Percentiles rank a stretch among this genome's conserved stretches.
These are phyloP conservation scores for Prunus davidiana DNA, from an alignment of 306 rosid species.

Conservation along the genomic window DNA sequence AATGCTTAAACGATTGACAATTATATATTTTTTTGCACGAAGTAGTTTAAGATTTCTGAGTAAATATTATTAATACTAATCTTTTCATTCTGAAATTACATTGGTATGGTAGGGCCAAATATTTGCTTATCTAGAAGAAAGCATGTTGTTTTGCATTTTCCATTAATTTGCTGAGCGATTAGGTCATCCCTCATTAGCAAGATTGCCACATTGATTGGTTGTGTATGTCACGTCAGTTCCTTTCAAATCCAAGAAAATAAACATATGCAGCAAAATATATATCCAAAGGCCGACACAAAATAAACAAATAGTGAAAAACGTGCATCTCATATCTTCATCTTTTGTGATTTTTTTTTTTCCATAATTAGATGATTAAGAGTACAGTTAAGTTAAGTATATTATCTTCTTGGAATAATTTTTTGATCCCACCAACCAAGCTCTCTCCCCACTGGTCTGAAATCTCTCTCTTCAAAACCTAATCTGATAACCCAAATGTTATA, in stretches of 20 bases:
- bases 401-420: conserved; percentile 21
- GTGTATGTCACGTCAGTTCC: conserved; percentile 26
- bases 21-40: too few species aligned
- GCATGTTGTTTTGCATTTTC: background rate
- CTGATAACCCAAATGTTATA: conserved; percentile 1
- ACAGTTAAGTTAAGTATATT: conserved; percentile 13
- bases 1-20: too few species aligned
- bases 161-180: background rate
- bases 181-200: background rate
- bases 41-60: too few species aligned
- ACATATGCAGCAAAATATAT: background rate
- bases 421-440: conserved; percentile 21
- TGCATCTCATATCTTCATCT: conserved; percentile 17
- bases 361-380: background rate
- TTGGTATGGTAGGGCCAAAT: background rate
- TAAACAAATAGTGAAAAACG: conserved; percentile 11
- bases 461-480: conserved; percentile 24
- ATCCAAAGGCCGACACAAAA: background rate
- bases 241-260: conserved; percentile 29
- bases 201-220: conserved; percentile 25
- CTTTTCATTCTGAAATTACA: background rate
- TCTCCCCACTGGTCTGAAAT: conserved; percentile 15
- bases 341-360: background rate
- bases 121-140: background rate
- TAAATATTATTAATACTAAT: background rate